A percentile compares a stretch with the other conserved stretches of the same genome.
Evolutionary conservation across 345 rosid genomes (phyloP).

Genomic region (Brassica rapa): DNA sequence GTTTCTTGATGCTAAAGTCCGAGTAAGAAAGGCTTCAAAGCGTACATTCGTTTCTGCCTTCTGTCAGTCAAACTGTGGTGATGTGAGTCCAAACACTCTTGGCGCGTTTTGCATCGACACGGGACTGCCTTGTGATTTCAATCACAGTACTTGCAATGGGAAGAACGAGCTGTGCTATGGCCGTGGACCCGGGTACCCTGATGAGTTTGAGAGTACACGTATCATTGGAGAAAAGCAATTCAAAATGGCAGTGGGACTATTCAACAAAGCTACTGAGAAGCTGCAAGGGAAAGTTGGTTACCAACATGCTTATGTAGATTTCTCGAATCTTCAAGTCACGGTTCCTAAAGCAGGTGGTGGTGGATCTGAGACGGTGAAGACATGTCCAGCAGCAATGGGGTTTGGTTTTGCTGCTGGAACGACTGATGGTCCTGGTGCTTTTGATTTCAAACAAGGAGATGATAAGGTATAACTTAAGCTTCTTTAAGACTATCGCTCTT

Average conservation of each 20-base stretch:
- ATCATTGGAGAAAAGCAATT: conserved; percentile 88
- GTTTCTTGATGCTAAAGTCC: conserved; percentile 54
- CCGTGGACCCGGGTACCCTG: conserved; percentile 91
- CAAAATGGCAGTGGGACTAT: conserved; percentile 71
- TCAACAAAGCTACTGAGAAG: conserved; percentile 69
- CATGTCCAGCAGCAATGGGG: conserved; percentile 95
- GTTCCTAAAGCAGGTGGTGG: conserved; percentile 57
- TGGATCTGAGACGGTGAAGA: conserved; percentile 64
- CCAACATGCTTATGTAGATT: conserved; percentile 68
- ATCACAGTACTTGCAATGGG: conserved; percentile 91
- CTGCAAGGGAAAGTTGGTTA: conserved; percentile 69
- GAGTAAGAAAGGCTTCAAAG: conserved; percentile 62
- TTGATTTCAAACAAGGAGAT: conserved; percentile 94
- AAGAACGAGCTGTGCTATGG: conserved; percentile 88
- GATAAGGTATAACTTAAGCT: conserved; percentile 47
- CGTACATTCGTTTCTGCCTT: conserved; percentile 85
- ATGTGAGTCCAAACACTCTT: conserved; percentile 90
- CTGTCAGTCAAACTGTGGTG: conserved; percentile 93
- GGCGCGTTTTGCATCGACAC: conserved; percentile 84
- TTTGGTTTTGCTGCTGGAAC: conserved; percentile 97
- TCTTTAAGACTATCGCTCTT: not conserved
- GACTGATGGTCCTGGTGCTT: conserved; percentile 97
- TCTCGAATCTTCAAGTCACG: conserved; percentile 76
- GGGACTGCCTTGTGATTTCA: conserved; percentile 89
- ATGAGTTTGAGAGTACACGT: conserved; percentile 92